Evolutionary conservation across 148 eudicot species (phyloP), one percentile per base, ranked within the genome.

Genomic region (Camellia lanceoleosa): DNA sequence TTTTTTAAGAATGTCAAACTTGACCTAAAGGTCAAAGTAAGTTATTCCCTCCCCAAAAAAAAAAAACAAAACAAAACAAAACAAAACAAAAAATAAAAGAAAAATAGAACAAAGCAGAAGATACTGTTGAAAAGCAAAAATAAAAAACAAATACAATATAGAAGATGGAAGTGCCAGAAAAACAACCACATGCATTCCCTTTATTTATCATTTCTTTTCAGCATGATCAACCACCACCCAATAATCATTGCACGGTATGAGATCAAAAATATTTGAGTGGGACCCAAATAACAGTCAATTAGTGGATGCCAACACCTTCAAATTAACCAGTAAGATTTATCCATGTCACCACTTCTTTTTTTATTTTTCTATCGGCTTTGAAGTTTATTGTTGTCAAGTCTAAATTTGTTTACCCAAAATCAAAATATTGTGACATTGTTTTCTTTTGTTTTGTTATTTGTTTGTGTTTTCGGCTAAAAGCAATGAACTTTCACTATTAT

Each of bases 121-220:
- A 16, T 44, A 23, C 7, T 52, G 5, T 0, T 54, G 2, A 10
- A 42, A n/a, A 15, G 19, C 15, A 8, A 49, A 43, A 74, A 9
- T 2, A 66, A 71, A 75, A 30, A 30, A 30, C 38, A 30, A 30
- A 30, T 30, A 71, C 49, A 78, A 79, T 72, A 72, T 52, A 73
- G 77, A 76, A 56, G 77, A 80, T 62, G 71, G 46, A 79, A 51
- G 65, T 68, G 69, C 59, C 79, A 80, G 79, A 85, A 79, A 81
- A 83, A 81, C 83, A 76, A 75, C 65, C 93, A 88, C 93, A 88
- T 88, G 91, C 87, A 83, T 78, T 79, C 77, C 78, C 46, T 68
- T 82, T 77, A 75, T 55, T 83, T 58, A 54, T 82, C 62, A n/a
- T 59, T 77, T 78, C 76, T 60, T 83, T 63, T 55, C 46, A 47